phyloP scores from a whole-genome alignment of 1,284 basidiomycete species.

The Stygiomarasmius scandens region DNA sequence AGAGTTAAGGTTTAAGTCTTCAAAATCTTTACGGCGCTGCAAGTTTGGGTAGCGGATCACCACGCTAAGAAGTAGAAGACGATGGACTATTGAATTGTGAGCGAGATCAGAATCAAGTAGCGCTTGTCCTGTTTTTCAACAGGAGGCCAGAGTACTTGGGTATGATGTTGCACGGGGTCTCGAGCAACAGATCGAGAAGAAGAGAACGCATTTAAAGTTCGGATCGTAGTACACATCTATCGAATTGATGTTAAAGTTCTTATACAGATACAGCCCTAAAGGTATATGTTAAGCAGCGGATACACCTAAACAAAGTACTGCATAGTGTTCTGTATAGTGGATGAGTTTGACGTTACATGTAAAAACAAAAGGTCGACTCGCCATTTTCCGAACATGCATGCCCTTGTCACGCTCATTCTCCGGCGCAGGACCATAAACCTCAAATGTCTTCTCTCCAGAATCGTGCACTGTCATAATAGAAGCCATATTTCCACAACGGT shows the following conservation, averaged over 20 bases:
- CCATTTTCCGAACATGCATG: conserved; percentile 64
- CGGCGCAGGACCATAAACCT: conserved; percentile 79
- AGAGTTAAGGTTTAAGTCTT: neutral
- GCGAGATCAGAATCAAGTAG: no score
- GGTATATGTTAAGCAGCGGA: neutral
- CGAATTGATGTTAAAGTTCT: neutral
- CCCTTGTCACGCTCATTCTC: conserved; percentile 85
- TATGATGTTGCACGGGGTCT: no score
- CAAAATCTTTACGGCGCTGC: no score
- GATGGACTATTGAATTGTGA: no score
- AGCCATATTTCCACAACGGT: conserved; percentile 79
- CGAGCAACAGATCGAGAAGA: no score
- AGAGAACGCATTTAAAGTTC: no score
- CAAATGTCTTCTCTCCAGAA: conserved; percentile 68
- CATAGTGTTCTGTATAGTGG: neutral
- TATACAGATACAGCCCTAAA: neutral
- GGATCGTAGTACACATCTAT: no score
- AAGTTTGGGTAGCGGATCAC: no score
- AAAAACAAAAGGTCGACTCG: conserved; percentile 36
- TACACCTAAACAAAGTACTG: neutral
- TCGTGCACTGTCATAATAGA: conserved; percentile 75
- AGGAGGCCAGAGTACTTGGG: no score
- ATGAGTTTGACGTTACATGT: neutral
- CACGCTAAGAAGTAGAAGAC: no score
- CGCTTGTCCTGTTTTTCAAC: no score